These are phyloP conservation scores for Chlamydomonas reinhardtii DNA, from an alignment of 163 green algal genomes.

Conservation along the genomic window DNA sequence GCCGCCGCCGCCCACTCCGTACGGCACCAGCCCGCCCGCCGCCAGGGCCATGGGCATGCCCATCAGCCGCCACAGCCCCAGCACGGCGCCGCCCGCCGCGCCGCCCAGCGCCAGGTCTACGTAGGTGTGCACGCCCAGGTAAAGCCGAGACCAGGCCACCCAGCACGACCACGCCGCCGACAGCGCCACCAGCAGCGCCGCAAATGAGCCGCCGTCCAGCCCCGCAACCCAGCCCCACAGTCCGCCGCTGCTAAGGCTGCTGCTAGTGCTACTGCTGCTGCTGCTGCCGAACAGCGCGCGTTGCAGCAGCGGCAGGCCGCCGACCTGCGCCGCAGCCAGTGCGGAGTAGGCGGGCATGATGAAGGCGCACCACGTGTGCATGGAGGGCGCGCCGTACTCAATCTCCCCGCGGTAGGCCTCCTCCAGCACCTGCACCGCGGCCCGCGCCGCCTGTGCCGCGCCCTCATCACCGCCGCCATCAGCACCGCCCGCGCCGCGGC, in stretches of 20 bases:
- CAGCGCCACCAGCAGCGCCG: neutral
- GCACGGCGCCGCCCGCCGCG: neutral
- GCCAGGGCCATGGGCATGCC: slow-evolving; percentile 6
- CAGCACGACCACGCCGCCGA: slow-evolving; percentile 15
- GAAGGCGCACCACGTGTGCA: slow-evolving; percentile 46
- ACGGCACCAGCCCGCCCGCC: neutral
- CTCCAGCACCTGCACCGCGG: slow-evolving; percentile 23
- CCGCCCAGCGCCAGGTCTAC: slow-evolving; percentile 30
- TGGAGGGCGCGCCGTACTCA: slow-evolving; percentile 39
- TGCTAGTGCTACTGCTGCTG: too few species aligned
- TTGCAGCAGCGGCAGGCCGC: too few species aligned
- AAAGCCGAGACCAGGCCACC: slow-evolving; percentile 30
- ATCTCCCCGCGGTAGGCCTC: slow-evolving; percentile 18
- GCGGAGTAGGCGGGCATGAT: slow-evolving; percentile 25
- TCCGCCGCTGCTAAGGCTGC: too few species aligned
- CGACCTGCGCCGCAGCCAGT: neutral
- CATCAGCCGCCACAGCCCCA: slow-evolving; percentile 17
- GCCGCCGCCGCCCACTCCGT: neutral
- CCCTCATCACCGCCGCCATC: neutral
- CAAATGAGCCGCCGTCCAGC: neutral
- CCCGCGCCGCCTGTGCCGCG: neutral
- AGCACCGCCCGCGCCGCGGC: neutral
- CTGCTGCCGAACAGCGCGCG: too few species aligned
- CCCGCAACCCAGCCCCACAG: neutral
- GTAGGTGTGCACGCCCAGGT: slow-evolving; percentile 39